These are phyloP conservation scores for Coemansia sp. DNA, from an alignment of 192 early-diverging fungal species.

Conservation along the genomic window DNA sequence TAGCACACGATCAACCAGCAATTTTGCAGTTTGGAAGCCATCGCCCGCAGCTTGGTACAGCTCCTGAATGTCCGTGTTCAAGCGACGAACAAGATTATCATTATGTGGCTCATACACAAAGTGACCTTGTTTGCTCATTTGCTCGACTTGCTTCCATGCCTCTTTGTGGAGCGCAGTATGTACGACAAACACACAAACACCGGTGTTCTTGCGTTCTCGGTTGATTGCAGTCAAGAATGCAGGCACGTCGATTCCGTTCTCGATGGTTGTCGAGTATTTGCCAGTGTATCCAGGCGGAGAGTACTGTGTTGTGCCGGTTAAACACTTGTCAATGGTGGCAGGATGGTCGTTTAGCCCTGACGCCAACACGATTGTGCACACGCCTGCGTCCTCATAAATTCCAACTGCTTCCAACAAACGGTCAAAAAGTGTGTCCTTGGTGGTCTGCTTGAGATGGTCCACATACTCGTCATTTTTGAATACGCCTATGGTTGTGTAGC, in stretches of 20 bases:
- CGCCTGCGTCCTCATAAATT: slow-evolving; percentile 19
- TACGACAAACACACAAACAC: slow-evolving; percentile 17
- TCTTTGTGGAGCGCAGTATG: slow-evolving; percentile 29
- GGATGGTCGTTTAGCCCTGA: slow-evolving; percentile 17
- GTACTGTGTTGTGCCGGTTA: slow-evolving; percentile 1
- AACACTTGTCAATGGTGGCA: slow-evolving; percentile 13
- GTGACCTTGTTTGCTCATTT: slow-evolving; percentile 34
- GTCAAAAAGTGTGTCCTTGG: slow-evolving; percentile 33
- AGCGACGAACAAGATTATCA: slow-evolving; percentile 28
- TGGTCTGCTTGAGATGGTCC: slow-evolving; percentile 1
- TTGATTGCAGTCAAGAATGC: slow-evolving; percentile 35
- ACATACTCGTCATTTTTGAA: slow-evolving; percentile 26
- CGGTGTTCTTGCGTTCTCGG: slow-evolving; percentile 10
- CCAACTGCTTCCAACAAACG: slow-evolving; percentile 44
- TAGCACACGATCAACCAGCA: slow-evolving; percentile 22
- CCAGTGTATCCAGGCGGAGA: slow-evolving; percentile 1
- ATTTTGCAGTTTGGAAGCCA: slow-evolving; percentile 10
- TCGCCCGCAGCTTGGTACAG: slow-evolving; percentile 46
- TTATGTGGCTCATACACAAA: slow-evolving; percentile 33
- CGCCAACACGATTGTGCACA: slow-evolving; percentile 40
- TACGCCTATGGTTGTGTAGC: slow-evolving; percentile 39
- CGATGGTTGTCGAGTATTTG: background rate
- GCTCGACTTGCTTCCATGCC: slow-evolving; percentile 32
- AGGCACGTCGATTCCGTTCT: slow-evolving; percentile 39
- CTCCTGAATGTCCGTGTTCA: slow-evolving; percentile 21